phyloP scores from a whole-genome alignment of 352 stramenopile species.

The Poterioochromonas sp. region DNA sequence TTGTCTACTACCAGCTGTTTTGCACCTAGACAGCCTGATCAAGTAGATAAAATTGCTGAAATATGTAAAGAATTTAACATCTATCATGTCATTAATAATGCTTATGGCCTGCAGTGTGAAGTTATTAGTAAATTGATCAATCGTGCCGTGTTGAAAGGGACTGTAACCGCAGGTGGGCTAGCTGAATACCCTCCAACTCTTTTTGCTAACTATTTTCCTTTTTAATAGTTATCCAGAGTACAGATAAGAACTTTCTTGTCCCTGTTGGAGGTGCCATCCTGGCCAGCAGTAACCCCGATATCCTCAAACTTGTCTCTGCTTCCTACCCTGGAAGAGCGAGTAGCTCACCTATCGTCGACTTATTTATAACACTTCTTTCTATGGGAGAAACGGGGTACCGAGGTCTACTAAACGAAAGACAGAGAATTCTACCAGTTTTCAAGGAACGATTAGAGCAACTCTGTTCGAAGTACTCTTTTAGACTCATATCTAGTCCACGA shows the following conservation, averaged over 20 bases:
- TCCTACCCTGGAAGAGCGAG: constrained; percentile 91
- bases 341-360: constrained; percentile 82
- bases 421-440: constrained; percentile 65
- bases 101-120: constrained; percentile 91
- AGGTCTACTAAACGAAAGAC: constrained; percentile 69
- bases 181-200: background rate
- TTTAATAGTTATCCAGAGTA: constrained; percentile 80
- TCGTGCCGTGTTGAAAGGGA: constrained; percentile 41
- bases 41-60: constrained; percentile 77
- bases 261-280: constrained; percentile 75
- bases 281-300: background rate
- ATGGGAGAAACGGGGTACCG: constrained; percentile 84
- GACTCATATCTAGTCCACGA: constrained; percentile 67
- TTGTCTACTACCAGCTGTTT: constrained; percentile 98
- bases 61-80: constrained; percentile 66
- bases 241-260: constrained; percentile 99
- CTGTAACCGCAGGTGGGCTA: background rate
- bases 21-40: constrained; percentile 85
- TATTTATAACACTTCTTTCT: constrained; percentile 97
- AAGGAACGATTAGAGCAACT: constrained; percentile 53
- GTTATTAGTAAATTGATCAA: constrained; percentile 83
- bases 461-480: constrained; percentile 70
- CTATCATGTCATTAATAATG: constrained; percentile 97
- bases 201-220: background rate
- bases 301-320: background rate